Evolutionary conservation across 208 protist species (phyloP), one percentile per base, ranked within the genome.

Genomic region (Leishmania lainsoni): DNA sequence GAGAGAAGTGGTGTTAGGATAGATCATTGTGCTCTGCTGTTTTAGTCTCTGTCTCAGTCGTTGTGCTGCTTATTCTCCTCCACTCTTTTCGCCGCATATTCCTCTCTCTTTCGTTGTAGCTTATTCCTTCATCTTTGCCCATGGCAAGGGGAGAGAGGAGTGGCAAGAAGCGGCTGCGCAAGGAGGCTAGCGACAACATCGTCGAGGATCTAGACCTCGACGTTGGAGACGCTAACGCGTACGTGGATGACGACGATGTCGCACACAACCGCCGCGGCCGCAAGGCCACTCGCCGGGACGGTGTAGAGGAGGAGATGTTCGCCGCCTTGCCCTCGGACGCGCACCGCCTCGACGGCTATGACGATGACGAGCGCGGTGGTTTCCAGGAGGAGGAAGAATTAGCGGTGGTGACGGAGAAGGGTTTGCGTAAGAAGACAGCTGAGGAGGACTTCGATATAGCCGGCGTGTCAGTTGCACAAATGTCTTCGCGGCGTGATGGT

Each of bases 201-300:
- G 90, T 92, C 12, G 93, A 98, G 85, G 92, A 96, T 75, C 89
- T 97, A 54, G 93, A 97, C 75, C 84, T 97, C 20, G 92, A 95
- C 35, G 81, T 96, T 16, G 80, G 87, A 32, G 87, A 84, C 26
- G 71, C 72, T 45, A 81, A 85, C 51, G 79, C 75, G 26, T 80
- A 89, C 74, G 86, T 65, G 1, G 79, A 86, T 68, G 89, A 94
- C 51, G 93, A 94, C 29, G 90, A 94, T 76, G 87, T 94, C 42
- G 91, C 92, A 54, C 89, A 93, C 86, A 89, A 94, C 86, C 86
- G 89, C 51, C 68, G 63, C 35, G 29, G 52, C 52, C 85, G 80
- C 51, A 81, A 84, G 66, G 71, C 59, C 35, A 61, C 79, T 51
- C 76, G 81, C 51, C 70, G 78, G 5, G 81, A 86, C 32, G 79